Evolutionary conservation across 2,329 filamentous ascomycete genomes (phyloP).

Genomic region (Arthrobotrys pseudoclavata): DNA sequence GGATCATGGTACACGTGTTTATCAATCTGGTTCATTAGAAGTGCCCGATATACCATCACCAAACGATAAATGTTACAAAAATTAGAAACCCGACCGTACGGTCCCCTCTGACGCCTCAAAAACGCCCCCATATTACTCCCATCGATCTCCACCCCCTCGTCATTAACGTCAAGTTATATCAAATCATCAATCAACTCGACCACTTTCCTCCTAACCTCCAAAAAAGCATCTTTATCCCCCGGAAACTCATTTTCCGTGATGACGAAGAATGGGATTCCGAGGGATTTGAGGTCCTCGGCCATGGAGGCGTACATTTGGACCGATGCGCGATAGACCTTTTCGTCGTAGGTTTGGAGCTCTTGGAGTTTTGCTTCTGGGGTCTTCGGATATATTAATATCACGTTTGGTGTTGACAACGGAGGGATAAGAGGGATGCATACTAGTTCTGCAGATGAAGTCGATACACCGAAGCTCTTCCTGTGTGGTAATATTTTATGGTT

Average conservation of each 20-base stretch:
- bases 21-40: constrained; percentile 11
- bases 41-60: constrained; percentile 1
- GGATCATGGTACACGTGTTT: neutral
- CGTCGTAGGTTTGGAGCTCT: constrained; percentile 61
- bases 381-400: constrained; percentile 25
- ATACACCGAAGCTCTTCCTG: constrained; percentile 53
- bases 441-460: constrained; percentile 27
- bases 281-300: constrained; percentile 60
- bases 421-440: constrained; percentile 23
- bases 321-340: constrained; percentile 61
- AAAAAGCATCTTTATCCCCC: constrained; percentile 38
- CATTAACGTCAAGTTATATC: constrained; percentile 15
- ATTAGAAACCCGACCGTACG: neutral
- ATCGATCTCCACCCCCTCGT: neutral
- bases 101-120: neutral
- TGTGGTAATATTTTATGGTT: neutral
- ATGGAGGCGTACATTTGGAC: constrained; percentile 62
- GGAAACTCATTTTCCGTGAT: constrained; percentile 53
- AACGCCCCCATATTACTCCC: neutral
- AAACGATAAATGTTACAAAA: constrained; percentile 25
- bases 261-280: constrained; percentile 62
- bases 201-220: constrained; percentile 47
- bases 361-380: constrained; percentile 59
- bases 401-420: constrained; percentile 10
- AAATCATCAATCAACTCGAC: constrained; percentile 62